Evolutionary conservation across 768 basidiomycete genomes (phyloP), one percentile per base, ranked within the genome.

Genomic region (Porpolomopsis calyptriformis): DNA sequence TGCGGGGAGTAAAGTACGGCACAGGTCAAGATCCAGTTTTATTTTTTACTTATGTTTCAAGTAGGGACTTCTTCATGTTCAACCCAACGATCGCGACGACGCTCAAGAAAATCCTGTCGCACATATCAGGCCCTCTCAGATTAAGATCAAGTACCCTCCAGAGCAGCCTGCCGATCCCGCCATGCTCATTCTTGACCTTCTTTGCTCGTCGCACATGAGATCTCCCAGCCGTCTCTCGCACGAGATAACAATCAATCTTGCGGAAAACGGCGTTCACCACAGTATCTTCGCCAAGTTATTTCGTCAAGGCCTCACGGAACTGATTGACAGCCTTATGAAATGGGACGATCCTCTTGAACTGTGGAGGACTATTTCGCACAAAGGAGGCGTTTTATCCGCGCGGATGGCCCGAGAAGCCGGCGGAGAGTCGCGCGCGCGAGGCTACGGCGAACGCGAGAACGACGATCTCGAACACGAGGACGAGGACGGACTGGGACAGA

Each of bases 221-320:
- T 64, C 66, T 1, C 69, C 73, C 1, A 63, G 68, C 4, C 62
- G 66, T 5, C 62, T 83, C 4, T 74, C 78, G 1, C 60, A 66
- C 1, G 80, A 85, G 52, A 74, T 70, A 0, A 74, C 82, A 29
- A 72, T 80, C 40, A 82, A 82, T 55, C 63, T 83, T 4, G 67
- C 73, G 0, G 80, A 82, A 46, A 83, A 83, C 52, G 76, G 76
- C 0, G 80, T 85, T 2, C 67, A 70, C 4, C 48, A 58, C 22
- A 3, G 36, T 0, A 57, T 68, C 4, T 77, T 82, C 49, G 40
- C 60, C 4, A 42, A 64, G 0, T 51, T 78, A 2, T 49, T 75
- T 26, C 60, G 63, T 48, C 36, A 60, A 29, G 60, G 60, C 16
- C 52, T 75, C 1, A 49, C 56, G 26, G 60, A 60, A 23, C 47